phyloP scores from a whole-genome alignment of 805 yeast species.

The Groenewaldozyma salmanticensis region DNA sequence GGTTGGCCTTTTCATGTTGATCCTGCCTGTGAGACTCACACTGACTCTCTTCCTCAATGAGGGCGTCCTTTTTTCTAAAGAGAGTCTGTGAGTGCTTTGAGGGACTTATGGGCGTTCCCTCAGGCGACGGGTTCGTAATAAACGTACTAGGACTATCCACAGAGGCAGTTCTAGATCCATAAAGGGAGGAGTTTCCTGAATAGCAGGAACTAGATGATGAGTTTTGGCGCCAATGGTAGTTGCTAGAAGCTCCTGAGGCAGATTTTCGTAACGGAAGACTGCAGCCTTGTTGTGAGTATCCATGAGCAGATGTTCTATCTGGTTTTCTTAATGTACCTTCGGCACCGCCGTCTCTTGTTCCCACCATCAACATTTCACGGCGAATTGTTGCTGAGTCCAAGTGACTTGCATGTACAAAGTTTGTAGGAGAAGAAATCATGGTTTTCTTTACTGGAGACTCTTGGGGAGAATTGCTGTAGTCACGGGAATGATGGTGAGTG shows the following conservation, averaged over 20 bases:
- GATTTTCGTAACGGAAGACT: constrained; percentile 78
- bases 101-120: constrained; percentile 1
- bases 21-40: not conserved
- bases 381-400: constrained; percentile 11
- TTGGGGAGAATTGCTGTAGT: constrained; percentile 1
- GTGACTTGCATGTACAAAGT: constrained; percentile 18
- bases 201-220: not conserved
- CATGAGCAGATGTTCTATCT: not conserved
- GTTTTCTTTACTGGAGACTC: constrained; percentile 6
- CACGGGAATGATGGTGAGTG: not conserved
- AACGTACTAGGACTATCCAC: not conserved
- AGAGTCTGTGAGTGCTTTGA: not conserved
- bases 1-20: not conserved
- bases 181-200: no score
- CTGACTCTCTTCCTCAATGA: not conserved
- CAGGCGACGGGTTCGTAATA: not conserved
- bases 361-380: not conserved
- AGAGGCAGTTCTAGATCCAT: not conserved
- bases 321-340: not conserved
- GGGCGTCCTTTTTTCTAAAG: not conserved
- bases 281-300: constrained; percentile 73
- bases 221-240: not conserved
- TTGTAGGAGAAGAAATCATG: constrained; percentile 16
- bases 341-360: not conserved
- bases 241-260: not conserved